These are phyloP conservation scores for Calonectria pseudoreteaudii DNA, from an alignment of 2,329 filamentous ascomycete species.

Conservation along the genomic window DNA sequence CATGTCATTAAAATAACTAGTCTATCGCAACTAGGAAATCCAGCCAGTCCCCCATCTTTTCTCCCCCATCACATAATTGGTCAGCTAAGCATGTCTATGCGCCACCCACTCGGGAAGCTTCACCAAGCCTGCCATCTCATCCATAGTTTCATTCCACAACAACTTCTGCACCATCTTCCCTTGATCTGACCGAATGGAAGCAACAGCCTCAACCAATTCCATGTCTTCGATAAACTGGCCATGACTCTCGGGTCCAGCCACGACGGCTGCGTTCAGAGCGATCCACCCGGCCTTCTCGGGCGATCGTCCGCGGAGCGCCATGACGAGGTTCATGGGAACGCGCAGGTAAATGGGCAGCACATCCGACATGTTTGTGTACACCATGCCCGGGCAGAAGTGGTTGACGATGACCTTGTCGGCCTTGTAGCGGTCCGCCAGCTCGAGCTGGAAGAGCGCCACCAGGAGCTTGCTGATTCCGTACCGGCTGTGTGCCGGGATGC, in stretches of 20 bases:
- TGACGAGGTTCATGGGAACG: slow-evolving; percentile 2
- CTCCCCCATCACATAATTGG: not conserved
- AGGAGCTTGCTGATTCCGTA: slow-evolving; percentile 33
- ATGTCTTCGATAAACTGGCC: slow-evolving; percentile 29
- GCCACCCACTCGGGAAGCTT: slow-evolving; percentile 4
- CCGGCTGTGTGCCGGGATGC: not conserved
- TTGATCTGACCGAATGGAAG: not conserved
- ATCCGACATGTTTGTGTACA: slow-evolving; percentile 25
- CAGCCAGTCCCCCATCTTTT: not conserved
- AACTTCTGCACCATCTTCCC: not conserved
- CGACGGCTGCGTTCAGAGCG: slow-evolving; percentile 30
- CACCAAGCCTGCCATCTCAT: slow-evolving; percentile 19
- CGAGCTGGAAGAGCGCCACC: slow-evolving; percentile 29
- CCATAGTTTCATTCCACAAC: slow-evolving; percentile 18
- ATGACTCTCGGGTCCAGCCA: slow-evolving; percentile 29
- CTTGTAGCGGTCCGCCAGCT: slow-evolving; percentile 25
- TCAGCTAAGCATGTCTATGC: not conserved
- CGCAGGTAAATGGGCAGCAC: slow-evolving; percentile 28
- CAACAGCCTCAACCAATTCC: not conserved
- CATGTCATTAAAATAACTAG: not conserved
- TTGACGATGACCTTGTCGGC: slow-evolving; percentile 31
- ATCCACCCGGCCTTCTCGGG: slow-evolving; percentile 29
- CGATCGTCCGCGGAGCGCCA: slow-evolving; percentile 18
- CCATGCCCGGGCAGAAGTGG: slow-evolving; percentile 28
- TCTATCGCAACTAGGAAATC: not conserved